Evolutionary conservation across 1,284 basidiomycete species (phyloP), one percentile per base, ranked within the genome.

Genomic region (Malassezia pachydermatis): DNA sequence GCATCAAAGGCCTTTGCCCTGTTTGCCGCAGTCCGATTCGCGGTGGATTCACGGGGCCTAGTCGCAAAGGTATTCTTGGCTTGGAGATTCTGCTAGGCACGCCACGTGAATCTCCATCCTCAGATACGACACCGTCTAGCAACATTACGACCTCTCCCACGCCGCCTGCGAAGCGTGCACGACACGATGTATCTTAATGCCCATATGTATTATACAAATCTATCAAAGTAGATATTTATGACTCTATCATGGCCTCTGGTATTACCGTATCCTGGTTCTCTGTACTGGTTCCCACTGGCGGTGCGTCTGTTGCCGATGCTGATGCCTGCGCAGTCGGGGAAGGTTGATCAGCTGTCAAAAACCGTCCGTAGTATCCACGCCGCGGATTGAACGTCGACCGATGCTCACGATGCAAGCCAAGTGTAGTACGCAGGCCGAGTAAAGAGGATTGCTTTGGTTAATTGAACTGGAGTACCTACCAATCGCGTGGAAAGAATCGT

Each of bases 11-110:
- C 2, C 57, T 57, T 10, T 67, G 64, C 34, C 64, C 64, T 8
- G 64, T 67, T 0, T 67, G 64, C 32, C 51, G 64, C 30, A 45
- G 59, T 17, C 51, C 55, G 27, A 65, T 67, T 42, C 56, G 55
- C 6, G 62, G 60, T 17, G 62, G 54, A 1, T 67, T 67, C 49
- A 60, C 57, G 13, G 59, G 61, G 14, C 35, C 48, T 20, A 50
- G 49, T 16, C 54, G 53, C 24, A 43, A 38, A 14, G 61, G 61
- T 5, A 44, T 63, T 5, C 25, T 59, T 1, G 63, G 63, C 5
- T 34, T 65, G n/a, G 57, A 60, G 10, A 37, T 65, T 27, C 54
- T 49, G 48, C 45, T 60, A 6, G 63, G 63, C 29, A 55, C 55
- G 23, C 61, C 63, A 1, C 35, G 51, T 36, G 45, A 57, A 27